Percentiles rank a stretch among this genome's conserved stretches.
These are phyloP conservation scores for Bolboschoenus planiculmis DNA, from an alignment of 176 grass and related monocot species.

Conservation along the genomic window DNA sequence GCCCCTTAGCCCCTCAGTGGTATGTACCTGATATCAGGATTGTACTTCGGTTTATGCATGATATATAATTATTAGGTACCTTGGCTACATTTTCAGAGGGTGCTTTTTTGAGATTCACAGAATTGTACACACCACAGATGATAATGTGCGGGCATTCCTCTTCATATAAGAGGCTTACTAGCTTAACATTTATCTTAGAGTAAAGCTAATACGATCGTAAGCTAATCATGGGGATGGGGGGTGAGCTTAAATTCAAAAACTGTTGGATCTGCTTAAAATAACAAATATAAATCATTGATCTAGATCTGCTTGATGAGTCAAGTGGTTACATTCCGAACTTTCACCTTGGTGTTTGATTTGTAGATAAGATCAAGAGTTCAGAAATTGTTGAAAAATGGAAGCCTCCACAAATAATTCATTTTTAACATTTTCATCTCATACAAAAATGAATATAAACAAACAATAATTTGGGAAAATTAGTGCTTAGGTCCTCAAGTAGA, in stretches of 20 bases:
- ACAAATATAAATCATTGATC: background rate
- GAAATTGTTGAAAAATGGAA: background rate
- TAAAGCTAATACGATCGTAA: background rate
- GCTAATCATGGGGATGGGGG: background rate
- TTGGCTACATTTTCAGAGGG: background rate
- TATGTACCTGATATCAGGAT: background rate
- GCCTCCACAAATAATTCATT: background rate
- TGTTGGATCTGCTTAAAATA: background rate
- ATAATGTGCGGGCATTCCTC: background rate
- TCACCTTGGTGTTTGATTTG: background rate
- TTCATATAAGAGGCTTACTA: background rate
- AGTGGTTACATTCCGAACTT: background rate
- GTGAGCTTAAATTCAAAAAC: background rate
- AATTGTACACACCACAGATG: background rate
- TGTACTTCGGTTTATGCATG: background rate
- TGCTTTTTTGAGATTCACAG: background rate
- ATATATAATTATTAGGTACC: background rate
- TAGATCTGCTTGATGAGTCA: background rate
- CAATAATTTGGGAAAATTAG: background rate
- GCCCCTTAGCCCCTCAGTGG: constrained; percentile 51
- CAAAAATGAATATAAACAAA: background rate
- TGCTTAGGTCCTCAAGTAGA: background rate
- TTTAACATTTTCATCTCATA: background rate
- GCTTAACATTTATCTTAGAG: background rate
- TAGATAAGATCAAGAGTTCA: background rate